Evolutionary conservation across 2,329 filamentous ascomycete genomes (phyloP), one percentile per base, ranked within the genome.

Genomic region (Blastomyces parvus): DNA sequence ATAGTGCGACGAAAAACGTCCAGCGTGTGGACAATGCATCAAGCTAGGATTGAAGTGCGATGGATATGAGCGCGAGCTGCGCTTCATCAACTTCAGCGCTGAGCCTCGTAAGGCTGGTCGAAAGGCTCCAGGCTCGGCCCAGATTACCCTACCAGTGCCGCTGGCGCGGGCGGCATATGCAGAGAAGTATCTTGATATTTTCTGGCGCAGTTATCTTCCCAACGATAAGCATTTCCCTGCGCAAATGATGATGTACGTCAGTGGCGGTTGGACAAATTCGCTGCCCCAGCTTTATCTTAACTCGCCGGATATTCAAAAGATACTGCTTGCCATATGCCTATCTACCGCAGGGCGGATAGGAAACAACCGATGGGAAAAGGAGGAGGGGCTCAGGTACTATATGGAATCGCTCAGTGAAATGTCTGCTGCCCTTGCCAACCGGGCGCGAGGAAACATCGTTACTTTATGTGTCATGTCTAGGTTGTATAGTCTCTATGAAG

Each of bases 1-100:
- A n/a, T 67, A 86, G 83, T 88, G 86, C 71, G 86, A 86, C 73
- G 84, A 86, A 66, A 80, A 83, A 64, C 80, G 81, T 3, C 86
- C 86, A 1, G 76, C 77, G 46, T 88, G 86, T 71, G 80, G 79
- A 62, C 86, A 86, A 70, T 88, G 86, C 71, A 75, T 79, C 63
- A 78, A 81, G 67, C 82, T 80, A 67, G 83, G 83, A 27, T 78
- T 84, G 55, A 72, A 80, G 63, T 88, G 86, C 68, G 81, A 81
- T 57, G 86, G 86, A 48, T 88, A 88, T 71, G 81, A 86, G 69
- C 78, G 83, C 48, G 81, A 86, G 69, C 82, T 81, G 19, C 81
- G 87, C 63, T 88, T 88, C 73, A 86, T 88, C 70, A 63, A 60
- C 48, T 30, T 59, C 57, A 63, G 17, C 9, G 27, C 40, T 44